Evolutionary conservation across 2,329 filamentous ascomycete species (phyloP).

Genomic region (Pleomassaria siparia): DNA sequence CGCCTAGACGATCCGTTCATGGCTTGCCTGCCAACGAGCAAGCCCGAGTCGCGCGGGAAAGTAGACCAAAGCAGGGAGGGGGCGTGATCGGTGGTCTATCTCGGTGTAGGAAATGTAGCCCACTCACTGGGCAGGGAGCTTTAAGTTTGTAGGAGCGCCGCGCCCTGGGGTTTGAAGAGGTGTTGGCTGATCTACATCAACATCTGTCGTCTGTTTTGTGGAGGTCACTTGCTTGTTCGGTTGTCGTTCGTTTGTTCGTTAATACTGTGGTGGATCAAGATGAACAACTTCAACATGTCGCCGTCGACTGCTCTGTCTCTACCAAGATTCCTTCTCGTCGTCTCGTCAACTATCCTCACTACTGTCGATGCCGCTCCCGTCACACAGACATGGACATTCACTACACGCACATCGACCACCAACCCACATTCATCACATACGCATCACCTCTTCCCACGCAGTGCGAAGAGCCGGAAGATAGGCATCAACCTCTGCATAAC

Average conservation of each 20-base stretch:
- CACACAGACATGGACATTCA: not conserved
- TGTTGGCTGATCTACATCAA: not conserved
- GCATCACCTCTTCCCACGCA: not conserved
- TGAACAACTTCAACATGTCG: not conserved
- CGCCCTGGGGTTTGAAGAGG: not conserved
- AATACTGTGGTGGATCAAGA: too few species aligned
- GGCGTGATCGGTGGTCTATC: not conserved
- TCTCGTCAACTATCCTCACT: not conserved
- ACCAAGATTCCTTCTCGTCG: not conserved
- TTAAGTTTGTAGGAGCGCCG: not conserved
- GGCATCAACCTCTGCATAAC: slow-evolving; percentile 1
- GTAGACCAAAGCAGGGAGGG: not conserved
- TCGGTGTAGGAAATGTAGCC: not conserved
- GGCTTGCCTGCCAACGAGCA: not conserved
- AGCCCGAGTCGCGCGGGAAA: not conserved
- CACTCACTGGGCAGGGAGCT: not conserved
- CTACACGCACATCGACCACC: too few species aligned
- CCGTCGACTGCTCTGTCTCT: not conserved
- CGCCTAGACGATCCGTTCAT: too few species aligned
- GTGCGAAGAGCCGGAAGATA: not conserved
- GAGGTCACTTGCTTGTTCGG: too few species aligned
- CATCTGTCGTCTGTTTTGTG: not conserved
- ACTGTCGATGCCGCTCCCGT: not conserved
- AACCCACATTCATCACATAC: too few species aligned
- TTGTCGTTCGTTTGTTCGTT: too few species aligned